These are phyloP conservation scores for Plasmodium malariae DNA, from an alignment of 169 alveolate genomes.

Conservation along the genomic window DNA sequence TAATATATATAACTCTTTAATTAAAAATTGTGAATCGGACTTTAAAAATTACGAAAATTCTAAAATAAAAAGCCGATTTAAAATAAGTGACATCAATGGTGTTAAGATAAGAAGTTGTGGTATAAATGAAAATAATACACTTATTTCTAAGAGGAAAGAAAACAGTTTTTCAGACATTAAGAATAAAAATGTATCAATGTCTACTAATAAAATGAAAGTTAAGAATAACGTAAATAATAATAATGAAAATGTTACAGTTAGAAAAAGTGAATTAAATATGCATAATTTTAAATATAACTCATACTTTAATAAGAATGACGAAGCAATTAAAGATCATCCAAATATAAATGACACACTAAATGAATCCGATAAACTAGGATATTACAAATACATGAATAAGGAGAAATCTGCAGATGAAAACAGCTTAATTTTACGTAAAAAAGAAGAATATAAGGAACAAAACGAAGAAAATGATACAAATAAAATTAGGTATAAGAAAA, in stretches of 20 bases:
- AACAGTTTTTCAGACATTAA: neutral
- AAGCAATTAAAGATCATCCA: neutral
- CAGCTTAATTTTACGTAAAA: constrained; percentile 4
- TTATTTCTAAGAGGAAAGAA: constrained; percentile 25
- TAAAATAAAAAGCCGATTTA: neutral
- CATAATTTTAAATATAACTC: constrained; percentile 19
- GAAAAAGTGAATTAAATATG: constrained; percentile 15
- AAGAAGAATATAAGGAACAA: constrained; percentile 7
- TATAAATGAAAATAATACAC: neutral
- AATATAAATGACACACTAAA: neutral
- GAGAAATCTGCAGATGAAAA: neutral
- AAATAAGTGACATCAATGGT: neutral
- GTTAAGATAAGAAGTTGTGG: neutral
- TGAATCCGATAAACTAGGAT: constrained; percentile 13
- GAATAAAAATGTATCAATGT: neutral
- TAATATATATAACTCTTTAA: constrained; percentile 5
- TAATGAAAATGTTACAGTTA: constrained; percentile 9
- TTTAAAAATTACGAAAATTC: constrained; percentile 1
- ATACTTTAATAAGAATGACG: constrained; percentile 7
- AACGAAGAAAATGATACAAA: constrained; percentile 6
- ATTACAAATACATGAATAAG: constrained; percentile 9
- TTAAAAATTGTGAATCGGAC: constrained; percentile 15
- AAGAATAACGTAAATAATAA: constrained; percentile 9
- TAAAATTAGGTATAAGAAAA: neutral
- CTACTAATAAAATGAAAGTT: neutral